Conservation (phyloP, 371 early-diverging fungal species). For the Mucor sp. region DNA sequence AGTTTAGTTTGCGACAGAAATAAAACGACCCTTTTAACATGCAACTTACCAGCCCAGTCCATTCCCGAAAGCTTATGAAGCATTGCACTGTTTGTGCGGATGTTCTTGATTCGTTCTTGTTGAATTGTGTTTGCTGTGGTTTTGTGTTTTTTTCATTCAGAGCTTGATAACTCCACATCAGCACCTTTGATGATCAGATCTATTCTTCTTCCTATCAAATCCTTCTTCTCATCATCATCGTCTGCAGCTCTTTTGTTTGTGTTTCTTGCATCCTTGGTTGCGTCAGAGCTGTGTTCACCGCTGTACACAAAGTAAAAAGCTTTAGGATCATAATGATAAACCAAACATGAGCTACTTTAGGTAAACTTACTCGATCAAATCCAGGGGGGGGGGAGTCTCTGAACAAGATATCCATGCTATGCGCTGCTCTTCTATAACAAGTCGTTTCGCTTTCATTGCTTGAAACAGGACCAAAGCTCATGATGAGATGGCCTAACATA, state of each 20-base stretch:
- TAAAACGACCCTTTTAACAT: too few species aligned
- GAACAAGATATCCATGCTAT: not conserved
- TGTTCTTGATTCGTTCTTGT: not conserved
- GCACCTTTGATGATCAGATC: not conserved
- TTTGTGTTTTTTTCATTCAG: not conserved
- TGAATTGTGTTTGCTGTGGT: not conserved
- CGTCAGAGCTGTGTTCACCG: conserved; percentile 10
- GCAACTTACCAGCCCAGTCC: too few species aligned
- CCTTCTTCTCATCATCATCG: not conserved
- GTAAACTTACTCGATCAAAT: conserved; percentile 8
- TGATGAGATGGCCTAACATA: too few species aligned
- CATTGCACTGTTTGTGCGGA: not conserved
- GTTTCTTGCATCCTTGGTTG: conserved; percentile 11
- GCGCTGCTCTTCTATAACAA: too few species aligned
- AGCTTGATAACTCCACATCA: not conserved
- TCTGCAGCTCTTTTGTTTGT: not conserved
- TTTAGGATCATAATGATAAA: conserved; percentile 13
- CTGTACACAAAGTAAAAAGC: conserved; percentile 10
- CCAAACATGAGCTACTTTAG: conserved; percentile 1
- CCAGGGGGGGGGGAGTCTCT: not conserved
- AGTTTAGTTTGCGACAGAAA: too few species aligned
- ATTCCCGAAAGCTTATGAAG: not conserved
- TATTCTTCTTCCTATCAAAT: not conserved
- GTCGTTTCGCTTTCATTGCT: too few species aligned
- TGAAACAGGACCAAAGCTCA: too few species aligned